Evolutionary conservation across 225 moss, liverwort and hornwort genomes (phyloP), one percentile per base, ranked within the genome.

Genomic region (Lunularia cruciata): DNA sequence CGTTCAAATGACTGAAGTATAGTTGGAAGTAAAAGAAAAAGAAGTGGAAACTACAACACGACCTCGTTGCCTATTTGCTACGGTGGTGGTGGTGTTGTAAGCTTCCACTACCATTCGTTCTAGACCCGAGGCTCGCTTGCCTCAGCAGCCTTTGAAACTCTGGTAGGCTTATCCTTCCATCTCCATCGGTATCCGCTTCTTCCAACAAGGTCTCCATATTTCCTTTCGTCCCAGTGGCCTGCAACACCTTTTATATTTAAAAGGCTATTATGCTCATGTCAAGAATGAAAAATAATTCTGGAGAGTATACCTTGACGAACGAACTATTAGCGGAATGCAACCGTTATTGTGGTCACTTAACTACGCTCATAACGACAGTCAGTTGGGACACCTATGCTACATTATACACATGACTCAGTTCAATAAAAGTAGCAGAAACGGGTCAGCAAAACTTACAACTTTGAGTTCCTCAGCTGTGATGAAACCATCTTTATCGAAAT

Each of bases 101-200:
- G 59, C 82, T 83, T 33, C 72, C 72, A 75, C 75, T 82, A 35
- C 80, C 77, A 66, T 90, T 90, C 6, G 92, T 96, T 62, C 95
- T 85, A 27, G 95, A 96, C 74, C 95, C 95, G 61, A 96, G 80
- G 77, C 95, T 96, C 42, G 95, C 92, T 72, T 96, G 95, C 79
- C 92, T 81, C 33, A 96, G 74, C 3, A 96, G 67, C 77, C 81
- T 90, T 74, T 91, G 92, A 63, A 96, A 96, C 78, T 96, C 95
- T 23, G 84, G 83, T 66, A 96, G 68, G 72, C 95, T 96, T 73
- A 96, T 96, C 72, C 90, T 83, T 65, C 92, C 92, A 71, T 96
- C 95, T 66, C 87, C 84, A 70, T 96, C 95, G 32, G 77, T 87
- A 61, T 96, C 95, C 46, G 92, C 95, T 73, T 96, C 95, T 57